Percentiles rank a stretch among this genome's conserved stretches.
Evolutionary conservation across 306 rosid species (phyloP).

Genomic region (Quercus dentata): DNA sequence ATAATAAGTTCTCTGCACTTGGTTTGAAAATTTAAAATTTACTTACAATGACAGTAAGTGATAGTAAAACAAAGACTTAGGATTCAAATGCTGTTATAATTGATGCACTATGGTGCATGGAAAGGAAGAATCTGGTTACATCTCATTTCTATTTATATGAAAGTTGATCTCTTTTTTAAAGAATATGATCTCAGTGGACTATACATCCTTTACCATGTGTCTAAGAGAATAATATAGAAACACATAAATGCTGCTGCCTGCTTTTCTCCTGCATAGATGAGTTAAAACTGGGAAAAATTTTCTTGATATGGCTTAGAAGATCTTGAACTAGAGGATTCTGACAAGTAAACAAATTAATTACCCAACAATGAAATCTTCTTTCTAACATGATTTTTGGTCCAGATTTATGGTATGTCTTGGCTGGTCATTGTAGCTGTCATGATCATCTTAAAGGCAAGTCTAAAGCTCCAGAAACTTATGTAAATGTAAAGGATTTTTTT

Average conservation of each 20-base stretch:
- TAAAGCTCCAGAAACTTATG: slow-evolving; percentile 9
- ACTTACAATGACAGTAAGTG: background rate
- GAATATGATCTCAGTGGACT: background rate
- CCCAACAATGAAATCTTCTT: background rate
- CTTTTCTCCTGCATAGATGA: background rate
- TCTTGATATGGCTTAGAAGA: background rate
- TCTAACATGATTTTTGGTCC: slow-evolving; percentile 29
- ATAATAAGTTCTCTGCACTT: background rate
- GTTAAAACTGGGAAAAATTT: background rate
- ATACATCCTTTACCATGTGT: background rate
- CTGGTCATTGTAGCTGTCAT: slow-evolving; percentile 81
- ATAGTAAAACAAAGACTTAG: background rate
- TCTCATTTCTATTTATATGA: background rate
- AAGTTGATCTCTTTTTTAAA: background rate
- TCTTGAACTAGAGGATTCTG: background rate
- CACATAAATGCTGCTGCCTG: background rate
- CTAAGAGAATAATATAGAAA: background rate
- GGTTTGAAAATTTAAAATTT: background rate
- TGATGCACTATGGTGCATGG: background rate
- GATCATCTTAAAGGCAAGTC: slow-evolving; percentile 77
- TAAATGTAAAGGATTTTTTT: slow-evolving; percentile 1
- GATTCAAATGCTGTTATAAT: background rate
- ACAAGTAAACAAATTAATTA: background rate
- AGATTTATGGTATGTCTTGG: slow-evolving; percentile 96
- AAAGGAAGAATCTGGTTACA: background rate